Base-by-base conservation (phyloP, 208 protist genomes). In the Trypanosoma lewisi region DNA sequence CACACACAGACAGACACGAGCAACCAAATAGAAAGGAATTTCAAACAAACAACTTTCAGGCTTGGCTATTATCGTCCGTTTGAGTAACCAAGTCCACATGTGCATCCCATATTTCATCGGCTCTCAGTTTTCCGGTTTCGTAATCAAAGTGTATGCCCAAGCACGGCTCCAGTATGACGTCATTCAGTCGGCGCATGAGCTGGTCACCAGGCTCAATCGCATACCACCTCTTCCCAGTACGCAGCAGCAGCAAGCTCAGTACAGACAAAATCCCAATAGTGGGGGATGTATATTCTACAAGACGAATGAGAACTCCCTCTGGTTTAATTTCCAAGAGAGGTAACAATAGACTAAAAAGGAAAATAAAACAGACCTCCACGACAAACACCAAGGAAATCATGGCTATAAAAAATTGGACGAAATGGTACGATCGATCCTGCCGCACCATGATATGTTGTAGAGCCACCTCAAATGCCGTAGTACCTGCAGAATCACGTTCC, bases 381-480 rank as follows among this genome's bases (percentile, higher is more conserved):
- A 82, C 75, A 58, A 92, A 93, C 5, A 92, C 39, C 16, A 93
- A 51, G 14, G 83, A 90, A 57, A 70, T 82, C 17, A 88, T 21
- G 2, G 82, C 81, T 12, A 74, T 89, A 6, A 91, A 64, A 14
- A 95, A 65, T 64, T 90, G 85, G 21, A 84, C 55, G 82, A 91
- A 85, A 63, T 95, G 84, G 75, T 85, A 93, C 11, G 81, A 91
- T 23, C 89, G 83, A 67, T 93, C 85, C 71, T 95, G 89, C 3
- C 89, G 76, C 7, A 95, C 56, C 17, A 85, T 59, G 25, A 85
- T 82, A 58, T 93, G 82, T 62, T 95, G 85, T 25, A 95, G 71
- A 16, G 85, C 75, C n/a, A 91, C 49, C 72, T 95, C 85, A 66
- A 92, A 95, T 19, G 89, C 89, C 14, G 80, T 82, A 63, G 87